Evolutionary conservation across 2,329 filamentous ascomycete genomes (phyloP).

Genomic region (Paracamarosporium sp.): DNA sequence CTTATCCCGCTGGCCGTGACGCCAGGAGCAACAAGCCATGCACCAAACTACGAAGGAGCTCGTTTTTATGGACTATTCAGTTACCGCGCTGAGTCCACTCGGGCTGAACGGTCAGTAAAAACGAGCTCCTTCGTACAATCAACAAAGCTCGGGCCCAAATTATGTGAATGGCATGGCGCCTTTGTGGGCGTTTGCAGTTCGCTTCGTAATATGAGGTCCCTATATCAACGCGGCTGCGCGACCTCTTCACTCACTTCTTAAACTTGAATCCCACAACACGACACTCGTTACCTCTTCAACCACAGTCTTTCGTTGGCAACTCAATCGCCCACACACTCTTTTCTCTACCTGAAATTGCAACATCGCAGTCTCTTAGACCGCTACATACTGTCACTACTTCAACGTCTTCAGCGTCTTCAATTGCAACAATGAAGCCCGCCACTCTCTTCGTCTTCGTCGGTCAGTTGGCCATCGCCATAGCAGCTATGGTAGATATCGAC

Average conservation of each 20-base stretch:
- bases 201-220: too few species aligned
- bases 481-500: too few species aligned
- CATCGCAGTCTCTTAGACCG: not conserved
- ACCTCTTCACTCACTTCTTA: not conserved
- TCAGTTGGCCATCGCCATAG: conserved; percentile 1
- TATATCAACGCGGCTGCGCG: not conserved
- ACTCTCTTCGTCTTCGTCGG: not conserved
- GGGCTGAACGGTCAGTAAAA: too few species aligned
- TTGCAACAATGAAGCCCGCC: conserved; percentile 2
- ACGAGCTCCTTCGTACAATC: not conserved
- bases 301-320: conserved; percentile 1
- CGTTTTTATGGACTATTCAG: too few species aligned
- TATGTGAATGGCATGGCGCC: not conserved
- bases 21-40: not conserved
- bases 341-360: not conserved
- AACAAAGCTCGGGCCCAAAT: not conserved
- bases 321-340: not conserved
- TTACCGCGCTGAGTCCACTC: too few species aligned
- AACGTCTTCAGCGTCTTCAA: not conserved
- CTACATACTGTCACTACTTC: not conserved
- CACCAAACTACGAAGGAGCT: too few species aligned
- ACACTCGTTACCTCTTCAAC: not conserved
- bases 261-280: not conserved
- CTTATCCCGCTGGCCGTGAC: not conserved
- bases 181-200: conserved; percentile 1